phyloP scores from a whole-genome alignment of 306 rosid genomes.

The Casuarina cunninghamiana region DNA sequence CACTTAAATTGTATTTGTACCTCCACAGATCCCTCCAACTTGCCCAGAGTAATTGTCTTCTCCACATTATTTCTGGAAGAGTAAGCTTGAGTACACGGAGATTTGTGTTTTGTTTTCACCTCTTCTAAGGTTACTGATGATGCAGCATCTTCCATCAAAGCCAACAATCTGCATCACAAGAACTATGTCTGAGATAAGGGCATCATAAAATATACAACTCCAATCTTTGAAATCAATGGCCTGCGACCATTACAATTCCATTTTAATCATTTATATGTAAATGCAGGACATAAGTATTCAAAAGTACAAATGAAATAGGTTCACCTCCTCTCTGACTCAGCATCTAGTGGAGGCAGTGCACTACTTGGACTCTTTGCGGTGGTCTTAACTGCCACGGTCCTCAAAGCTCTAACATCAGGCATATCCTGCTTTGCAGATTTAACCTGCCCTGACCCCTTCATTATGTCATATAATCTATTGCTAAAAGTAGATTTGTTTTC shows the following conservation, averaged over 20 bases:
- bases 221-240: slow-evolving; percentile 10
- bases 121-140: slow-evolving; percentile 62
- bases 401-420: slow-evolving; percentile 35
- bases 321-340: slow-evolving; percentile 73
- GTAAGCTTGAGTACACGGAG: slow-evolving; percentile 53
- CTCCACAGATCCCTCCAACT: slow-evolving; percentile 82
- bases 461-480: slow-evolving; percentile 22
- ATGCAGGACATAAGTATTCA: slow-evolving; percentile 17
- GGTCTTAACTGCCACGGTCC: slow-evolving; percentile 26
- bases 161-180: slow-evolving; percentile 51
- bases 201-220: not conserved
- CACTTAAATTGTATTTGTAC: slow-evolving; percentile 34
- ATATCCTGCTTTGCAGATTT: slow-evolving; percentile 38
- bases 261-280: not conserved
- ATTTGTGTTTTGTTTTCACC: slow-evolving; percentile 53
- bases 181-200: slow-evolving; percentile 21
- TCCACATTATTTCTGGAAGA: slow-evolving; percentile 51
- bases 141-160: slow-evolving; percentile 59
- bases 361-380: slow-evolving; percentile 33
- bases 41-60: slow-evolving; percentile 71
- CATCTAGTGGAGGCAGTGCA: slow-evolving; percentile 47
- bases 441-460: slow-evolving; percentile 36
- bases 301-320: slow-evolving; percentile 12
- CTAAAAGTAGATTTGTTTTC: slow-evolving; percentile 47
- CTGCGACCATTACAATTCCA: not conserved